Conservation (phyloP, 345 rosid genomes). For the Eucalyptus regnans region DNA sequence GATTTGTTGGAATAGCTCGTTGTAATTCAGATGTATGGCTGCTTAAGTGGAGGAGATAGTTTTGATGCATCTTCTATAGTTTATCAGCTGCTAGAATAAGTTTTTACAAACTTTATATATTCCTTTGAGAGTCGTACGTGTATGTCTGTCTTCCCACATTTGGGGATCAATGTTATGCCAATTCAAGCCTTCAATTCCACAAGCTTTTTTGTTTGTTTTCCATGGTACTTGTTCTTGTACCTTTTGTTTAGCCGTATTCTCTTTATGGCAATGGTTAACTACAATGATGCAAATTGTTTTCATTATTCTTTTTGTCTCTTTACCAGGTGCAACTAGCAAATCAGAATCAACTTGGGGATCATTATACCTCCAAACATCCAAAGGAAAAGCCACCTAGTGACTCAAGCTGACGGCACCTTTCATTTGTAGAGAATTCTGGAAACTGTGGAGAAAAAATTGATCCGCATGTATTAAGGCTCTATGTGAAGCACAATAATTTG, state of each 20-base stretch:
- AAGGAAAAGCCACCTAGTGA: slow-evolving; percentile 50
- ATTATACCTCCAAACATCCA: slow-evolving; percentile 57
- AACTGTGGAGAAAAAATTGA: neutral
- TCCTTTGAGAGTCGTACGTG: neutral
- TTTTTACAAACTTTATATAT: neutral
- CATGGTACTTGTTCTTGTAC: neutral
- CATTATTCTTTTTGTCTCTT: neutral
- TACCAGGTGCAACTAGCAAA: slow-evolving; percentile 52
- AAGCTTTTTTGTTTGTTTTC: neutral
- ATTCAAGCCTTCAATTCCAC: neutral
- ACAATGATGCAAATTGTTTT: neutral
- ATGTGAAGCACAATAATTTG: neutral
- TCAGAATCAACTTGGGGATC: slow-evolving; percentile 58
- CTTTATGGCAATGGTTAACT: neutral
- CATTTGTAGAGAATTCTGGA: neutral
- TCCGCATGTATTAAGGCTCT: neutral
- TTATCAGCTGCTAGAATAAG: neutral
- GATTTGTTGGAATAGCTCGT: neutral
- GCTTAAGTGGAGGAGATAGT: neutral
- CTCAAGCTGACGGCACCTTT: slow-evolving; percentile 14
- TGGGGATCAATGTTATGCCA: neutral
- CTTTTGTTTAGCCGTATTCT: neutral
- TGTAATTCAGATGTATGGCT: neutral
- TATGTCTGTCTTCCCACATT: neutral
- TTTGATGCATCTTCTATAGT: neutral